phyloP scores from a whole-genome alignment of 345 rosid genomes.

The Populus alba region DNA sequence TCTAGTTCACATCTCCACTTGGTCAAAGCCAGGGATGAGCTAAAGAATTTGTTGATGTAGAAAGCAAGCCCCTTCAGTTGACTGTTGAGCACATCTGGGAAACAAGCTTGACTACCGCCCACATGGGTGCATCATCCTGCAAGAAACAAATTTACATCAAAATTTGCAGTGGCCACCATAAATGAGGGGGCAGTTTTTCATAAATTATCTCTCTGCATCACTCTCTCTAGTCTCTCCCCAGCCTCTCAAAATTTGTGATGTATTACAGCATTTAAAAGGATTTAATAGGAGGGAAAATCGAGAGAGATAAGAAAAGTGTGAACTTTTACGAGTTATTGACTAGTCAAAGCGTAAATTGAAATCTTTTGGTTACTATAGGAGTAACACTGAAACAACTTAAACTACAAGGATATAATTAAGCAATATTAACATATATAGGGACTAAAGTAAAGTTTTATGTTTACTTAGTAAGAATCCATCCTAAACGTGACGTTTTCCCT shows the following conservation, averaged over 20 bases:
- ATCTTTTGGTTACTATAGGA: too few relatives aligned
- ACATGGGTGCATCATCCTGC: constrained; percentile 73
- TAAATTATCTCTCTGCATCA: background rate
- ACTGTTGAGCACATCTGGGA: constrained; percentile 45
- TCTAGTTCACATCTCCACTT: background rate
- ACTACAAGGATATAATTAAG: too few relatives aligned
- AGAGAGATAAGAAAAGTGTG: too few relatives aligned
- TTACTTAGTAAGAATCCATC: too few relatives aligned
- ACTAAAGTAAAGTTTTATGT: too few relatives aligned
- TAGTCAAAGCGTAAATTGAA: too few relatives aligned
- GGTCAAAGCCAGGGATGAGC: background rate
- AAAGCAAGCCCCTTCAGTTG: constrained; percentile 31
- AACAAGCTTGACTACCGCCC: constrained; percentile 64
- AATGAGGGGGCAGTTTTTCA: background rate
- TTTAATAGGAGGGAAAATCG: too few relatives aligned
- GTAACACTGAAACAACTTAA: too few relatives aligned
- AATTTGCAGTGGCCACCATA: background rate
- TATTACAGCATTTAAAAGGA: too few relatives aligned
- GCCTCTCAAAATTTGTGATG: background rate
- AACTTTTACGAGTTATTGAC: too few relatives aligned
- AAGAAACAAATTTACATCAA: background rate
- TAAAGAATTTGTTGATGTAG: background rate
- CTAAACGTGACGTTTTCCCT: background rate
- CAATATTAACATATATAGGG: too few relatives aligned
- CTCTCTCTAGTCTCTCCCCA: background rate